Evolutionary conservation across 495 filamentous ascomycete genomes (phyloP), one percentile per base, ranked within the genome.

Genomic region (Penicillium pulvis): DNA sequence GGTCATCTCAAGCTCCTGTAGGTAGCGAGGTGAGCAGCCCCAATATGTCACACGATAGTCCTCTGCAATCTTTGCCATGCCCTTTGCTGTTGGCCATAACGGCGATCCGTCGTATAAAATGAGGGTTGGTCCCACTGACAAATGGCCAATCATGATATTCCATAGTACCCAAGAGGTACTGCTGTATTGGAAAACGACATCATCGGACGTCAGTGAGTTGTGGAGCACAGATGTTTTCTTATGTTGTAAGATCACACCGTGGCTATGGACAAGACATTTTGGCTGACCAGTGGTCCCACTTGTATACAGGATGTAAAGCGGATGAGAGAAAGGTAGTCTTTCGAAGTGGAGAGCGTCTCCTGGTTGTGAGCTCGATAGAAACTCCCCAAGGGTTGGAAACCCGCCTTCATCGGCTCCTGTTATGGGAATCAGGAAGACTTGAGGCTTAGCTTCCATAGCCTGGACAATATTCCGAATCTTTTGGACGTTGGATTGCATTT

Each of bases 121-220:
- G 28, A 81, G 65, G 45, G 81, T 79, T 4, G 85, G 76, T 49
- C 90, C 90, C 24, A 79, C 80, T 5, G 88, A 85, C 2, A 93
- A 81, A 7, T 78, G 77, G 23, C 87, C 87, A 24, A 71, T 60
- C 7, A 87, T 67, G 19, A 88, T 75, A 45, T 64, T 63, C 86
- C 88, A 91, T 85, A 93, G 91, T 83, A 91, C 90, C 89, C 85
- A 91, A 4, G 90, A 91, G 39, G 83, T 86, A 12, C 88, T 92
- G 1, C 77, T 82, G 58, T 79, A 83, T 69, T 88, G 80, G 68
- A 76, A 64, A 4, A 76, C 71, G 16, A 87, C 79, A 42, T 63
- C 79, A 5, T 79, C 68, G 0, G 77, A 56, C 1, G 67, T 70
- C 9, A 79, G 52, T 16, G 83, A 81, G 39, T 84, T 75, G 68